phyloP scores from a whole-genome alignment of 1,284 basidiomycete genomes.

The Trichosporon sp. region DNA sequence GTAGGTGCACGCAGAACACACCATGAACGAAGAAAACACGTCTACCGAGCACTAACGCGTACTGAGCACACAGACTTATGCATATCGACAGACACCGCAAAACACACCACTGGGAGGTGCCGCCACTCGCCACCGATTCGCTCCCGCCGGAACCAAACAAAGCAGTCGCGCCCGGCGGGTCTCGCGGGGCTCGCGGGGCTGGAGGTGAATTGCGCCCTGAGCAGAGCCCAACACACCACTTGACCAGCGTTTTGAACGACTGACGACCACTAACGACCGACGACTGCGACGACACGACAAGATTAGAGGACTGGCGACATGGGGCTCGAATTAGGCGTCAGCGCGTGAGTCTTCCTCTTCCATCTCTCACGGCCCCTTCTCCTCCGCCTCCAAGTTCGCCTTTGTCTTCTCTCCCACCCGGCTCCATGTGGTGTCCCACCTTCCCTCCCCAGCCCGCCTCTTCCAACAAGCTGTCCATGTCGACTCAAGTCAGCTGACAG shows the following conservation, averaged over 20 bases:
- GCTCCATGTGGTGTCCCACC: not conserved
- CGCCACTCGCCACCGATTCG: not conserved
- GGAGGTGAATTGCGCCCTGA: not conserved
- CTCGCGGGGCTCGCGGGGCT: not conserved
- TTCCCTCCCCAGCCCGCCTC: not conserved
- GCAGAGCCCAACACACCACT: not conserved
- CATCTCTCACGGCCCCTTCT: not conserved
- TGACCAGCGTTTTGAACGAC: not conserved
- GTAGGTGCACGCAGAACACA: too few relatives aligned
- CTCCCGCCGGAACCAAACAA: not conserved
- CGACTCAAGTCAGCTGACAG: slow-evolving; percentile 5
- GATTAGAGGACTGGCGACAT: not conserved
- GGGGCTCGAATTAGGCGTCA: not conserved
- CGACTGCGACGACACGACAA: not conserved
- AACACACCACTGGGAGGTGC: too few relatives aligned
- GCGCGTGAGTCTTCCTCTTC: not conserved
- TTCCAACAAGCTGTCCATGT: not conserved
- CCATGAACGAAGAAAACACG: too few relatives aligned
- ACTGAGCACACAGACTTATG: too few relatives aligned
- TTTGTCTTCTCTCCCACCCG: not conserved
- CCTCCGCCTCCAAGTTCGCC: not conserved
- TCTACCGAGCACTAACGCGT: too few relatives aligned
- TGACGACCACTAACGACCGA: not conserved
- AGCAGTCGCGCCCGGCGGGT: not conserved
- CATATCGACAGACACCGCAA: too few relatives aligned